Conservation (phyloP, 345 rosid genomes). For the Litchi chinensis region DNA sequence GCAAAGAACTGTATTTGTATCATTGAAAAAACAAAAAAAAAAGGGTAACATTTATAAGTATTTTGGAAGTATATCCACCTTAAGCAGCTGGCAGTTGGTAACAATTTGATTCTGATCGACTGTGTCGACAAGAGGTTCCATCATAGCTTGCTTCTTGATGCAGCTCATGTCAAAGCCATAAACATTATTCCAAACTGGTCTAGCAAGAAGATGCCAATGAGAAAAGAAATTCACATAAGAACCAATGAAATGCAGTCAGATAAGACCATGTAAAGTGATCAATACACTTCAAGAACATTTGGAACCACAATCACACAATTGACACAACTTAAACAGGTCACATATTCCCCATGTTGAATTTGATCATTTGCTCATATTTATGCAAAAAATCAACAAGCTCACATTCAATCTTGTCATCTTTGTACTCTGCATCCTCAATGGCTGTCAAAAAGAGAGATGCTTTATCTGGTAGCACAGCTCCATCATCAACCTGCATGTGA, state of each 20-base stretch:
- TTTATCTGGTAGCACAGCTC: conserved; percentile 87
- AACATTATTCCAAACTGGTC: conserved; percentile 87
- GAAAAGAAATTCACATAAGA: conserved; percentile 11
- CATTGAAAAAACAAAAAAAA: neutral
- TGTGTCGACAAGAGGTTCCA: conserved; percentile 97
- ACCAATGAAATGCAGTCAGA: neutral
- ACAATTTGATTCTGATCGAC: conserved; percentile 94
- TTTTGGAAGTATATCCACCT: conserved; percentile 44
- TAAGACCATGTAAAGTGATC: neutral
- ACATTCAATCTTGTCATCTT: conserved; percentile 97
- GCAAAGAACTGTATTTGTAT: neutral
- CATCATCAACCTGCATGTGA: conserved; percentile 64
- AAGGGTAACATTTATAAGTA: neutral
- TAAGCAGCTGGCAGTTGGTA: conserved; percentile 74
- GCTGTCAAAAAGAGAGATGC: conserved; percentile 91
- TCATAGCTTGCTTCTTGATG: conserved; percentile 94
- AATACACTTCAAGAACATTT: conserved; percentile 4
- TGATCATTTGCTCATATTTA: neutral
- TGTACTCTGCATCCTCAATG: conserved; percentile 95
- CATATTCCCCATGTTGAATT: neutral
- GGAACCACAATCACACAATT: conserved; percentile 3
- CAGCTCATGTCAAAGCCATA: conserved; percentile 98
- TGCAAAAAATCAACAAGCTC: conserved; percentile 26
- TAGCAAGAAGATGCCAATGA: conserved; percentile 7
- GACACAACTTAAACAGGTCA: neutral